A percentile compares a stretch with the other conserved stretches of the same genome.
These are phyloP conservation scores for Chytriomyces confervae DNA, from an alignment of 192 early-diverging fungal species.

Conservation along the genomic window DNA sequence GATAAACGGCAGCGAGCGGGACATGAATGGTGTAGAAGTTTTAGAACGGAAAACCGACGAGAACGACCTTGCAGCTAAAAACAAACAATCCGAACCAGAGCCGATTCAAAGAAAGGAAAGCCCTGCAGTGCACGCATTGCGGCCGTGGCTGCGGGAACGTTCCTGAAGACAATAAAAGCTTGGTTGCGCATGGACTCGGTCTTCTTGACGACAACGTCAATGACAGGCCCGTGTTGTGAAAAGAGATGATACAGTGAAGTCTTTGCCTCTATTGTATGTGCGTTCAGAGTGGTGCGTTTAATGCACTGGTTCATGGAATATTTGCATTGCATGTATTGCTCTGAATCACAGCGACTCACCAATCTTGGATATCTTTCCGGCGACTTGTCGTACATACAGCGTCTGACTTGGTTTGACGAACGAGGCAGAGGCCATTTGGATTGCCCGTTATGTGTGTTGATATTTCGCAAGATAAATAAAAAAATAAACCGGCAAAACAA, in stretches of 20 bases:
- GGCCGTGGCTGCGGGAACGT: conserved; percentile 82
- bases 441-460: background rate
- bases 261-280: conserved; percentile 61
- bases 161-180: conserved; percentile 89
- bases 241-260: conserved; percentile 82
- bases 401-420: conserved; percentile 57
- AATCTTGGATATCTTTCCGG: conserved; percentile 72
- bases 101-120: conserved; percentile 80
- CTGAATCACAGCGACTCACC: conserved; percentile 51
- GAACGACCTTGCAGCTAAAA: background rate
- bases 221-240: conserved; percentile 81
- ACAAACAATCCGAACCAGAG: conserved; percentile 64
- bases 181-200: conserved; percentile 89
- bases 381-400: conserved; percentile 78
- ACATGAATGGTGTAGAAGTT: conserved; percentile 2
- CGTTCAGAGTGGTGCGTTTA: background rate
- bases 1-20: background rate
- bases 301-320: background rate
- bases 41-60: background rate
- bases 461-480: too few species aligned
- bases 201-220: conserved; percentile 86
- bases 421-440: background rate
- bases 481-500: background rate
- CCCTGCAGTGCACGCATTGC: conserved; percentile 89
- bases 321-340: background rate